A percentile compares a stretch with the other conserved stretches of the same genome.
phyloP scores from a whole-genome alignment of 148 eudicot species.

The Amaranthus hypochondriacus region DNA sequence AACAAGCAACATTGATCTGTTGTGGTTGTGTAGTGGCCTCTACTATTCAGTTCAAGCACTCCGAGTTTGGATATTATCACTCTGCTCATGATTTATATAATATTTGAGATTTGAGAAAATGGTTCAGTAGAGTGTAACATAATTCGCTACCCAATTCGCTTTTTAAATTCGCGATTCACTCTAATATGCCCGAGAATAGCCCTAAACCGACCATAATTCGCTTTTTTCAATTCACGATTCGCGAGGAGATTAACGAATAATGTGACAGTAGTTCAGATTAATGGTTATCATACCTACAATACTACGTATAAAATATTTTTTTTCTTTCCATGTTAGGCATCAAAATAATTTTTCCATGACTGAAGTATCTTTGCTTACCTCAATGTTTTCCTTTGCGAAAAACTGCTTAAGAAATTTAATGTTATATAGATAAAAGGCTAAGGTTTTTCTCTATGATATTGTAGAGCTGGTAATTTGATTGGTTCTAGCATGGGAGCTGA shows the following conservation, averaged over 20 bases:
- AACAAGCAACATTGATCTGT: not conserved
- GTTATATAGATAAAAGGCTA: not conserved
- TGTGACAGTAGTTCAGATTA: no score
- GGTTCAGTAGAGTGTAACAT: not conserved
- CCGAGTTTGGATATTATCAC: not conserved
- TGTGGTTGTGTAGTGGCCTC: not conserved
- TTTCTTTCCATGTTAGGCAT: not conserved
- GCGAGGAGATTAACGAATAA: no score
- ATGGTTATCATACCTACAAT: not conserved
- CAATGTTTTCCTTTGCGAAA: not conserved
- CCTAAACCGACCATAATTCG: no score
- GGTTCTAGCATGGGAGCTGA: slow-evolving; percentile 74
- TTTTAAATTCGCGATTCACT: no score
- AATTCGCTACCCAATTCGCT: no score
- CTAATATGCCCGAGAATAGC: no score
- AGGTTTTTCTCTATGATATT: not conserved
- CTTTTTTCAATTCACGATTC: no score
- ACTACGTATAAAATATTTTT: not conserved
- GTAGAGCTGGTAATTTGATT: slow-evolving; percentile 89
- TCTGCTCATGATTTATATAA: not conserved
- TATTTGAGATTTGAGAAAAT: not conserved
- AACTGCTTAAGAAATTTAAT: not conserved
- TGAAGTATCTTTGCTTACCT: not conserved
- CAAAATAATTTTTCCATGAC: not conserved
- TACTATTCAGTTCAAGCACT: not conserved